Evolutionary conservation across 1,284 basidiomycete genomes (phyloP), one percentile per base, ranked within the genome.

Genomic region (Dichomitus squalens): DNA sequence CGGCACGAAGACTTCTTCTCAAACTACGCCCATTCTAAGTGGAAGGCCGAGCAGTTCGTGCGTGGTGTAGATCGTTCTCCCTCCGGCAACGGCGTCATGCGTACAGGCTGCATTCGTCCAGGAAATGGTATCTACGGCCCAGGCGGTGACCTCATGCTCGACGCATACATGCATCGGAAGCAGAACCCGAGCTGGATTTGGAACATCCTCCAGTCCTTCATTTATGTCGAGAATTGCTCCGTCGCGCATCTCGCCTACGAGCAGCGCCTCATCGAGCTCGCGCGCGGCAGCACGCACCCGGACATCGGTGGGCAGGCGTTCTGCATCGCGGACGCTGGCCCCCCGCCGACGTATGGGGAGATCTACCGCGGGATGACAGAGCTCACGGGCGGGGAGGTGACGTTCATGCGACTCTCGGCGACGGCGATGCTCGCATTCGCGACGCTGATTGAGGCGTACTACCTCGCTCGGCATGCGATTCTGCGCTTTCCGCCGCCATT

Each of bases 101-200:
- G 84, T 47, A 91, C 88, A 7, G 89, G 89, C 0, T 85, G 82
- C 60, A 75, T 92, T 38, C 81, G 90, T 14, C 89, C 90, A 3
- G 88, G 88, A 0, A 91, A 91, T 61, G 88, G 86, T 0, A 72
- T 90, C 1, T 91, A 82, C 68, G 89, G 88, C 1, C 84, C 88
- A 2, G 82, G 88, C 23, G 89, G 89, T 3, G 89, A 91, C 68
- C 78, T 86, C 64, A 68, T 88, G 11, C 82, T 81, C 53, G 86
- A 81, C 11, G 79, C 81, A 14, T 86, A 85, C 65, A 79, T 91
- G 31, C 74, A 79, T 2, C 80, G 84, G 35, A 73, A 79, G 65
- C 69, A 72, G 53, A 89, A 87, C 65, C 85, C 84, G 0, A 81
- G 83, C 0, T 92, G 88, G 88, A 76, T 84, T 27, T 61, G 67